Conservation (phyloP, 176 grass and related monocot genomes). For the Oropetium thomaeum region DNA sequence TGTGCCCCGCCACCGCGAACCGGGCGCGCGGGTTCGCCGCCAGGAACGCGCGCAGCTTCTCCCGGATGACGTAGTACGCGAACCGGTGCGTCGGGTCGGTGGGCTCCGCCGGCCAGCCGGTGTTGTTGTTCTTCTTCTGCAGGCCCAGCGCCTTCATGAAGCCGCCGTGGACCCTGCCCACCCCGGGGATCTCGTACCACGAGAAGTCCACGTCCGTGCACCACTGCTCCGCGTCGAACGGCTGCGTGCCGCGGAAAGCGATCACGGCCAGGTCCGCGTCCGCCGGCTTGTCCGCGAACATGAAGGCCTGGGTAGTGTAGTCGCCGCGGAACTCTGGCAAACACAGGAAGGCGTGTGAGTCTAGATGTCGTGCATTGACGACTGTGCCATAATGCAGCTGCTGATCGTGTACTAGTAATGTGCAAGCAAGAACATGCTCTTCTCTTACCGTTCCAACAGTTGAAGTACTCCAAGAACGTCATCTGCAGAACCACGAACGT, state of each 20-base stretch:
- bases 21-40: conserved; percentile 36
- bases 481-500: conserved; percentile 28
- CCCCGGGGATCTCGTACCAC: conserved; percentile 46
- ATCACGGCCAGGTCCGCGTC: conserved; percentile 56
- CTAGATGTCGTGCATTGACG: no score
- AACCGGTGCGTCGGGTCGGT: not conserved
- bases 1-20: conserved; percentile 71
- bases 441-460: conserved; percentile 79
- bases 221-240: conserved; percentile 69
- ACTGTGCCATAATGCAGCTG: not conserved
- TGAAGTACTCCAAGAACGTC: conserved; percentile 71
- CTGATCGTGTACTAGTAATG: not conserved
- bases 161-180: conserved; percentile 60
- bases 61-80: conserved; percentile 75
- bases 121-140: conserved; percentile 37
- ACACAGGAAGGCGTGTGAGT: not conserved
- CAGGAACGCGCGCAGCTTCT: conserved; percentile 42
- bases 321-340: conserved; percentile 48
- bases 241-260: conserved; percentile 68
- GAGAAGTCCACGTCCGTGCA: conserved; percentile 77
- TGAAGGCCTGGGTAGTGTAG: conserved; percentile 67
- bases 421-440: no score
- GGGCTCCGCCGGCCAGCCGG: conserved; percentile 34
- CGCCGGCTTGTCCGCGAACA: conserved; percentile 51
- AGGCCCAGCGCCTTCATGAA: conserved; percentile 77